Base-by-base conservation (phyloP, 345 rosid genomes). In the Gossypioides kirkii region DNA sequence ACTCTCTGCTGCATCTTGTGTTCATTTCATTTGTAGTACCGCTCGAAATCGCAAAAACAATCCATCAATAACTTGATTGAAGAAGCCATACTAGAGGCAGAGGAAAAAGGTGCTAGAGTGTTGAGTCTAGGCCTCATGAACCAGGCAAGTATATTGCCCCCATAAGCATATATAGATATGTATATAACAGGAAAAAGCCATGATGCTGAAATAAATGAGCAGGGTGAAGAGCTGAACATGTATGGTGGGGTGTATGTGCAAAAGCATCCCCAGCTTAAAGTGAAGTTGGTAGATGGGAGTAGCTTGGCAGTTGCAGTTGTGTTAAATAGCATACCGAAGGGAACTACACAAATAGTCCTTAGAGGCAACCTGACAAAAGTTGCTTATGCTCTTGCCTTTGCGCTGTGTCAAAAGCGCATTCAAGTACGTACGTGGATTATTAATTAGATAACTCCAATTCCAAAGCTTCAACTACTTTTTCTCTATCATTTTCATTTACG, bases 41-140 rank as follows among this genome's bases (percentile, higher is more conserved):
- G 28, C 26, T 55, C 6, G 28, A 55, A 55, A 20, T 9, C 26
- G 2, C 60, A 55, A 55, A 55, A 55, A 9, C 14, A 55, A 55
- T 22, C 28, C 28, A 55, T 22, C 12, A 86, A 87, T 54, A 69
- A 65, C 71, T 75, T 86, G 77, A 86, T 90, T 67, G 93, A 88
- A 73, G 72, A 82, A 53, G 88, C 96, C 60, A 82, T 88, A 74
- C 71, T 82, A 7, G 84, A 86, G 49, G 96, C 93, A 3, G 86
- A 88, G 6, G 59, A 17, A 13, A 90, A 85, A 47, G 91, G 88
- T 5, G 90, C 78, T 38, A 87, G 75, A 74, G 96, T 87, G 56
- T 49, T 88, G 68, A 87, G 88, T 77, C 77, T 90, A 28, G 96
- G 91, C 14, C 84, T 88, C 41, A 16, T 86, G 77, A 90, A 88